These are phyloP conservation scores for Ascodesmis nigricans DNA, from an alignment of 495 filamentous ascomycete species.

Conservation along the genomic window DNA sequence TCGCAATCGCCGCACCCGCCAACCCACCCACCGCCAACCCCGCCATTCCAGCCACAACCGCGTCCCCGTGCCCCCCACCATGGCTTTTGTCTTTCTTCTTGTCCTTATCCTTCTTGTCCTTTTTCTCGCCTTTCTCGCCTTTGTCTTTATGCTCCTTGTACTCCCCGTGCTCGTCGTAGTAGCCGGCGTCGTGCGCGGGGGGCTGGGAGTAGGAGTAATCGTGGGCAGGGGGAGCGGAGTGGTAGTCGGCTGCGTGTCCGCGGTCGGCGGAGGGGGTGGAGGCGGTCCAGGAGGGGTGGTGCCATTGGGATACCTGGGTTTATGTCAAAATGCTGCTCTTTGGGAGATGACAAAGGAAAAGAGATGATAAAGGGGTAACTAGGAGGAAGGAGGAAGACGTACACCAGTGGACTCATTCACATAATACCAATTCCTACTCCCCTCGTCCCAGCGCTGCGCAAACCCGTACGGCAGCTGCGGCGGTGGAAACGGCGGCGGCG, in stretches of 20 bases:
- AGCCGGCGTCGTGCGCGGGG: neutral
- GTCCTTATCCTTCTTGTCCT: slow-evolving; percentile 6
- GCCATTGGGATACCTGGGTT: slow-evolving; percentile 8
- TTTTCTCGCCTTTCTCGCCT: neutral
- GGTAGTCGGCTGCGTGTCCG: slow-evolving; percentile 30
- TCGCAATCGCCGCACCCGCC: slow-evolving; percentile 11
- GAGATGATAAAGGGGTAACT: no score
- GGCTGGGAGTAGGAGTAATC: slow-evolving; percentile 28
- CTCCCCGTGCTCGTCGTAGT: neutral
- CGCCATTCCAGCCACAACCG: slow-evolving; percentile 8
- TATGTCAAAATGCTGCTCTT: neutral
- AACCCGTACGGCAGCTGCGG: slow-evolving; percentile 6
- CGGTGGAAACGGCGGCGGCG: slow-evolving; percentile 8
- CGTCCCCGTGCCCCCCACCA: slow-evolving; percentile 1
- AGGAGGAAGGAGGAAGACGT: no score
- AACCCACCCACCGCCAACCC: slow-evolving; percentile 8
- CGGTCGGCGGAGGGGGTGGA: slow-evolving; percentile 21
- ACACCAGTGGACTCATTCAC: slow-evolving; percentile 9
- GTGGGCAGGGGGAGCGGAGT: slow-evolving; percentile 27
- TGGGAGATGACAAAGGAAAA: neutral
- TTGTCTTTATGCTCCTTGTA: neutral
- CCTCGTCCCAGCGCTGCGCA: slow-evolving; percentile 8
- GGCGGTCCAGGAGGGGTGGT: slow-evolving; percentile 2
- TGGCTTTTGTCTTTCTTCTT: slow-evolving; percentile 10
- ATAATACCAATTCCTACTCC: slow-evolving; percentile 10